Conservation (phyloP, 306 rosid species). For the Quercus gilva region DNA sequence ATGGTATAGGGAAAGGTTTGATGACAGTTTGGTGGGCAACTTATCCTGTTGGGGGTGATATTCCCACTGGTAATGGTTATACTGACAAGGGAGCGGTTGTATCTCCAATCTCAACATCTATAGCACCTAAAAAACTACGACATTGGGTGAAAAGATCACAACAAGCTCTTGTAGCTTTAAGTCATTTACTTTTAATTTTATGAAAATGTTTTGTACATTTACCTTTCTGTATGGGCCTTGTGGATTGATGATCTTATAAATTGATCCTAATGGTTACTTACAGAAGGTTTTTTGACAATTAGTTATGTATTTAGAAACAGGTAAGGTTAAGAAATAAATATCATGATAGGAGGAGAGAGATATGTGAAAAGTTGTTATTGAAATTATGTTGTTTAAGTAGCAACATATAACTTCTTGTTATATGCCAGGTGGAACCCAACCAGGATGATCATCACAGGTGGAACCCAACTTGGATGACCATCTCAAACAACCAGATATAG, state of each 20-base stretch:
- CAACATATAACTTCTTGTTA: conserved; percentile 23
- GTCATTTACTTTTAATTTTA: conserved; percentile 17
- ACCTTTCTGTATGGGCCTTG: conserved; percentile 13
- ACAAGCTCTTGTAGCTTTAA: conserved; percentile 43
- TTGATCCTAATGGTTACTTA: conserved; percentile 15
- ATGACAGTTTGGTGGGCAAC: conserved; percentile 94
- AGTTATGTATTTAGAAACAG: conserved; percentile 45
- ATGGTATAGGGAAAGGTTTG: conserved; percentile 75
- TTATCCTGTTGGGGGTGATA: conserved; percentile 56
- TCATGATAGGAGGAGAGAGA: conserved; percentile 62
- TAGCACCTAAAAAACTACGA: conserved; percentile 18
- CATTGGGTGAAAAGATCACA: conserved; percentile 39
- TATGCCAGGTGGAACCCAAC: conserved; percentile 43
- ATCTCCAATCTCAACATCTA: conserved; percentile 32
- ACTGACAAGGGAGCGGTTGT: conserved; percentile 29
- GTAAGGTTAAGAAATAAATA: conserved; percentile 47
- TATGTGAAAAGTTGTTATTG: conserved; percentile 23
- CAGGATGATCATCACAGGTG: not conserved
- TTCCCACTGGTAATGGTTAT: conserved; percentile 51
- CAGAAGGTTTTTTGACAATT: conserved; percentile 25
- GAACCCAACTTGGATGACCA: conserved; percentile 31
- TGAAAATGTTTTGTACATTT: conserved; percentile 1
- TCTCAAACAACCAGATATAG: conserved; percentile 34
- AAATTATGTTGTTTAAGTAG: conserved; percentile 20
- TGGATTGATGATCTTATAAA: conserved; percentile 15